Evolutionary conservation across 352 stramenopile genomes (phyloP), one percentile per base, ranked within the genome.

Genomic region (Albugo candida): DNA sequence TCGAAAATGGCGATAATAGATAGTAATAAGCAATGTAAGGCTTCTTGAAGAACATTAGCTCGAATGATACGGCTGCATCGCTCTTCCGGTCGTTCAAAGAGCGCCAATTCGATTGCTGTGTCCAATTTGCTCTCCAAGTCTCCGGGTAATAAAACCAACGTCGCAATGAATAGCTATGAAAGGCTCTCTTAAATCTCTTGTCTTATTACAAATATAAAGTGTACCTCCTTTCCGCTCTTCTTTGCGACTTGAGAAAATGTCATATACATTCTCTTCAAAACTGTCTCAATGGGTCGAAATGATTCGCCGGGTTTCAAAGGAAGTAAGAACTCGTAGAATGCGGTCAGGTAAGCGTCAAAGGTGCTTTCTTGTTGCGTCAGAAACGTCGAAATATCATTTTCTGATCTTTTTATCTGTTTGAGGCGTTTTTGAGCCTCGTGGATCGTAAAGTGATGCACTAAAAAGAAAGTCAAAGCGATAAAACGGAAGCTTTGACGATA

Each of bases 211-310:
- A 31, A n/a, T 13, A 2, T 16, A 39, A 12, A n/a, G 39, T 55
- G 18, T 45, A 74, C 66, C 49, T 83, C 60, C n/a, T 70, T 65
- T n/a, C 81, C 21, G 36, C 82, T 63, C 1, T 61, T 63, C 24
- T 64, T 66, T 19, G 83, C 64, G 4, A 68, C 73, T 1, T 52
- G 55, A 12, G 76, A 48, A 36, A 88, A 84, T 8, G 70, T 82
- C 20, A 61, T 54, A 39, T 72, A 83, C 21, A 89, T 69, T 16
- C 73, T 65, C 37, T 64, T 63, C 12, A 89, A 60, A 20, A 69
- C 68, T 27, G 73, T 69, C 48, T 86, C 64, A 19, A 85, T 55
- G 12, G 69, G 64, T 11, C 68, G 63, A 24, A 82, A 84, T n/a
- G 68, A 60, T 41, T 81, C 69, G 1, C 64, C 60, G 1, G 52